These are phyloP conservation scores for Colletotrichum sojae DNA, from an alignment of 2,329 filamentous ascomycete species.

Conservation along the genomic window DNA sequence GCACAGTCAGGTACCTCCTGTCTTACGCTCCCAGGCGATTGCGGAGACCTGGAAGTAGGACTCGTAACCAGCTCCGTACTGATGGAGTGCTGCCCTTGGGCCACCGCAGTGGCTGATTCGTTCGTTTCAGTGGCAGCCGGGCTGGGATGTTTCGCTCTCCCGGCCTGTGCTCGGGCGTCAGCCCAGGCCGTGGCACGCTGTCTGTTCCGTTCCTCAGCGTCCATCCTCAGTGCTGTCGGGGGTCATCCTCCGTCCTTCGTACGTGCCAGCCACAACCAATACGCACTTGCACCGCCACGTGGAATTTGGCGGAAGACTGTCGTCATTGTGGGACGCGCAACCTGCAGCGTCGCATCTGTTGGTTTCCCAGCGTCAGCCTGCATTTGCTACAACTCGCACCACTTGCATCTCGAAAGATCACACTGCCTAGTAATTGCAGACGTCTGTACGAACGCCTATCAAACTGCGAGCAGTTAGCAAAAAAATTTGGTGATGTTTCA, in stretches of 20 bases:
- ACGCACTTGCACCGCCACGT: conserved; percentile 35
- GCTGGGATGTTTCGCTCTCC: conserved; percentile 28
- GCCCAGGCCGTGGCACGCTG: conserved; percentile 24
- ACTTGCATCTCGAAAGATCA: neutral
- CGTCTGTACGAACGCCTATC: too few relatives aligned
- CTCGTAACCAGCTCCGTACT: conserved; percentile 30
- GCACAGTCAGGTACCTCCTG: neutral
- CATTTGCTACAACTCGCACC: conserved; percentile 6
- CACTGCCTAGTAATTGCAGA: neutral
- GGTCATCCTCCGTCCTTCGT: neutral
- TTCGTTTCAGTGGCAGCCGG: conserved; percentile 36
- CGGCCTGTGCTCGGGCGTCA: conserved; percentile 37
- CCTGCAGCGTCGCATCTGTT: conserved; percentile 18
- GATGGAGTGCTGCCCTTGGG: conserved; percentile 2
- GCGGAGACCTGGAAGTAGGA: conserved; percentile 9
- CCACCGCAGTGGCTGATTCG: conserved; percentile 39
- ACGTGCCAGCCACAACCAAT: conserved; percentile 26
- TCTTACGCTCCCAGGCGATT: conserved; percentile 8
- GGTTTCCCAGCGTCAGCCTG: conserved; percentile 17
- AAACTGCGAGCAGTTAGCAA: too few relatives aligned
- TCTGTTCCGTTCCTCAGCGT: conserved; percentile 1
- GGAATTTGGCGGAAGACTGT: conserved; percentile 36
- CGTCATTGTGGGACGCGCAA: conserved; percentile 39
- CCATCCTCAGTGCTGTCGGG: neutral
- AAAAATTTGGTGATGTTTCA: too few relatives aligned